phyloP scores from a whole-genome alignment of 331 rosid species.

The Cydonia oblonga region DNA sequence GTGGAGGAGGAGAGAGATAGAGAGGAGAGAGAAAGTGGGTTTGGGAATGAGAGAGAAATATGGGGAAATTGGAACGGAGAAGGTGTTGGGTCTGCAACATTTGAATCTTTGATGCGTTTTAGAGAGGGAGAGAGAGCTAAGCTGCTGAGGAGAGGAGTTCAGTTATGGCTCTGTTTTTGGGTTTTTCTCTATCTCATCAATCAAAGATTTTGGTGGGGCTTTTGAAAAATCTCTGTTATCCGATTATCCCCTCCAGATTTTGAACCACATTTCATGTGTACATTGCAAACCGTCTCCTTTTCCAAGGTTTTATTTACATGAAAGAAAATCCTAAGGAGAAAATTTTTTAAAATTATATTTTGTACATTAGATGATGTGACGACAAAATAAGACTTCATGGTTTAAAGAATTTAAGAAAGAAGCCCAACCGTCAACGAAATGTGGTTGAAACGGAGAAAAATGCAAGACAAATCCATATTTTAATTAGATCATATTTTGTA shows the following conservation, averaged over 20 bases:
- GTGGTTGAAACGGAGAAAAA: no score
- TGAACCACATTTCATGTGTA: background rate
- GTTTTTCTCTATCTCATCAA: background rate
- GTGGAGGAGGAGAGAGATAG: conserved; percentile 11
- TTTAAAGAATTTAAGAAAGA: no score
- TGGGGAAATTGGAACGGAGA: conserved; percentile 27
- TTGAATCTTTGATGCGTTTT: conserved; percentile 10
- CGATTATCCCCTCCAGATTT: background rate
- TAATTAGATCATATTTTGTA: no score
- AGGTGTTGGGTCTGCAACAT: conserved; percentile 50
- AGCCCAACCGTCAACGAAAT: no score
- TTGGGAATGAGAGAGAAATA: conserved; percentile 17
- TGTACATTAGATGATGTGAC: no score
- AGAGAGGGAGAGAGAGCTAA: background rate
- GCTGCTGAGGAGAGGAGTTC: background rate
- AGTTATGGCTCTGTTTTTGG: background rate
- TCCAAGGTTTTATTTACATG: no score
- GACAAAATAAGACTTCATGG: no score
- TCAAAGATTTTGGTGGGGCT: background rate
- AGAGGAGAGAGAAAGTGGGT: conserved; percentile 19
- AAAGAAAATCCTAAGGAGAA: no score
- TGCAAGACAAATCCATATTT: no score
- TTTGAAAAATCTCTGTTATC: background rate
- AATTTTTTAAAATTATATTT: no score
- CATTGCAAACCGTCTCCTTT: no score